phyloP scores from a whole-genome alignment of 2,329 filamentous ascomycete genomes.

The Colletotrichum noveboracense region DNA sequence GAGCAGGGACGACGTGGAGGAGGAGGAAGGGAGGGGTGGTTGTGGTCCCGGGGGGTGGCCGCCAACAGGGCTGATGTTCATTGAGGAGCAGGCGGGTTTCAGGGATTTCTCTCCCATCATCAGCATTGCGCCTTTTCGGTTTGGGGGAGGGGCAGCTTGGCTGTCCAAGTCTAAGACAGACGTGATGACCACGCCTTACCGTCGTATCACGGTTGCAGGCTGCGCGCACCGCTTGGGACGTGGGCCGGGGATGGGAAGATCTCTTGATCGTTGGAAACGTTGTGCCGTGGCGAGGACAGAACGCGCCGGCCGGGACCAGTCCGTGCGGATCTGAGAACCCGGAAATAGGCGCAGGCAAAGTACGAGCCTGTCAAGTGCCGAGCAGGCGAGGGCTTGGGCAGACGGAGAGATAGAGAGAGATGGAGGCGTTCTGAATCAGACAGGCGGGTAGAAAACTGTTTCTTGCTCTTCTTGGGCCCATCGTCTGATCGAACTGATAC shows the following conservation, averaged over 20 bases:
- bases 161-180: background rate
- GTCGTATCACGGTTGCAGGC: background rate
- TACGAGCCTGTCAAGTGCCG: background rate
- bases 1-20: constrained; percentile 1
- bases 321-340: constrained; percentile 19
- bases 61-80: constrained; percentile 12
- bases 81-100: constrained; percentile 5
- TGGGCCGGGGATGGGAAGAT: constrained; percentile 2
- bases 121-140: constrained; percentile 1
- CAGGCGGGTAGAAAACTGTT: background rate
- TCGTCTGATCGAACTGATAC: background rate
- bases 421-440: background rate
- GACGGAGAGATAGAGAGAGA: background rate
- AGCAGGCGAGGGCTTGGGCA: background rate
- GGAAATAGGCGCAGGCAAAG: background rate
- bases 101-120: constrained; percentile 11
- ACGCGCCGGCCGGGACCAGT: constrained; percentile 15
- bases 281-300: constrained; percentile 14
- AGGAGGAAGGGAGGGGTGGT: background rate
- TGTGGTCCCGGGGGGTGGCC: background rate
- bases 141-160: background rate
- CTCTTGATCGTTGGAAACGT: constrained; percentile 6
- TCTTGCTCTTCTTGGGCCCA: background rate
- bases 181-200: background rate
- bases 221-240: constrained; percentile 8